Conservation (phyloP, 2,329 filamentous ascomycete species). For the Chaetothyriales sp. region DNA sequence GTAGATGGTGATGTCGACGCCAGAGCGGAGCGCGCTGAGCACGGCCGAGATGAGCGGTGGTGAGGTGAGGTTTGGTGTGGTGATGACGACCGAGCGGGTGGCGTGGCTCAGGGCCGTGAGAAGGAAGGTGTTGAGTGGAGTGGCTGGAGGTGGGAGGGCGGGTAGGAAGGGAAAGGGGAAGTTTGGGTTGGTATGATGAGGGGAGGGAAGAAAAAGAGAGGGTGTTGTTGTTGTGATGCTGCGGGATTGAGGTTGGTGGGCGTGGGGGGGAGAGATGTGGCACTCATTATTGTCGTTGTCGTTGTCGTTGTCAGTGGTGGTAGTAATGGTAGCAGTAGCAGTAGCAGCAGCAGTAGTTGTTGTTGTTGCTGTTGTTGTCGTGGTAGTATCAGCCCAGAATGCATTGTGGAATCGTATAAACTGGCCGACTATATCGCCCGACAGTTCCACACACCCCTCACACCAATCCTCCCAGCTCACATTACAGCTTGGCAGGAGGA, state of each 20-base stretch:
- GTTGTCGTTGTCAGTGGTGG: no score
- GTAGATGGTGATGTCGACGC: slow-evolving; percentile 54
- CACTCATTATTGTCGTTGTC: background rate
- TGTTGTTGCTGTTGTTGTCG: background rate
- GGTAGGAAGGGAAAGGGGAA: slow-evolving; percentile 40
- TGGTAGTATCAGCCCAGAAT: slow-evolving; percentile 47
- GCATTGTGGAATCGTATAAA: slow-evolving; percentile 52
- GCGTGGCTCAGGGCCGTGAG: slow-evolving; percentile 54
- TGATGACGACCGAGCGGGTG: slow-evolving; percentile 47
- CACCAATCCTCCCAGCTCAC: slow-evolving; percentile 83
- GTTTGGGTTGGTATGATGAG: slow-evolving; percentile 56
- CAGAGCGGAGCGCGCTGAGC: slow-evolving; percentile 46
- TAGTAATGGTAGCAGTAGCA: background rate
- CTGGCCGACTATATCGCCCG: slow-evolving; percentile 46
- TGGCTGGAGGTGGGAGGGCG: slow-evolving; percentile 30
- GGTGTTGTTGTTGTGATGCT: background rate
- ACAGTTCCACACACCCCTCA: slow-evolving; percentile 58
- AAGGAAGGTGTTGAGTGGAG: slow-evolving; percentile 41
- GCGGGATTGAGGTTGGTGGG: background rate
- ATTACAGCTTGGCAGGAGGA: slow-evolving; percentile 67
- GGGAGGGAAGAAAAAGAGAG: slow-evolving; percentile 21
- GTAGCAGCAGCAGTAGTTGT: background rate
- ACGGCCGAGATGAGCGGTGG: slow-evolving; percentile 50
- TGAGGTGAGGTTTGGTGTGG: slow-evolving; percentile 67
- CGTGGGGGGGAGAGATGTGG: background rate